These are phyloP conservation scores for Melaleuca quinquenervia DNA, from an alignment of 345 rosid species.

Conservation along the genomic window DNA sequence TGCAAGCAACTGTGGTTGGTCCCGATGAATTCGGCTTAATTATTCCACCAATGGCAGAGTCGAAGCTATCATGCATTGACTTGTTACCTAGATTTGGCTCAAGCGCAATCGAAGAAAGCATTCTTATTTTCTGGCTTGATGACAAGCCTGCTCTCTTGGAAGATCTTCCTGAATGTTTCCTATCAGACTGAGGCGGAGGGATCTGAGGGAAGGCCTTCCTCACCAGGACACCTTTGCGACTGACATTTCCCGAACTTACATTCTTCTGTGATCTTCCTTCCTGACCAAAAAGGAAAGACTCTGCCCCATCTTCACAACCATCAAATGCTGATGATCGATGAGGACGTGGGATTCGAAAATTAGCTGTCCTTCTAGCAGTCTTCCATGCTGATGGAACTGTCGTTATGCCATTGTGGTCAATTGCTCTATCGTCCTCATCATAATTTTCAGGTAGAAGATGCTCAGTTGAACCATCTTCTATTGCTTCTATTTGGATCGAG, in stretches of 20 bases:
- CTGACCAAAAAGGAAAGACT: slow-evolving; percentile 18
- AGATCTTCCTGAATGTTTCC: slow-evolving; percentile 34
- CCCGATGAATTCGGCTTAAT: slow-evolving; percentile 54
- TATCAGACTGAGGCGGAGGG: slow-evolving; percentile 30
- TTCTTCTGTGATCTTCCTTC: slow-evolving; percentile 37
- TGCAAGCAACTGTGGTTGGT: slow-evolving; percentile 89
- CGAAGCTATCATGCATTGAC: slow-evolving; percentile 9
- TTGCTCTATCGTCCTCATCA: slow-evolving; percentile 31
- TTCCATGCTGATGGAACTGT: slow-evolving; percentile 73
- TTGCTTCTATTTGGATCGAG: slow-evolving; percentile 62
- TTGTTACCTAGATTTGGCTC: slow-evolving; percentile 37
- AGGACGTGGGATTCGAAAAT: slow-evolving; percentile 68
- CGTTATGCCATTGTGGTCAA: slow-evolving; percentile 34
- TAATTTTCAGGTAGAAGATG: slow-evolving; percentile 24
- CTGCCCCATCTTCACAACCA: slow-evolving; percentile 23
- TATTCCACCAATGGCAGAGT: slow-evolving; percentile 36
- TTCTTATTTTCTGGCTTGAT: slow-evolving; percentile 73
- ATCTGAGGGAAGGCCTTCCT: slow-evolving; percentile 30
- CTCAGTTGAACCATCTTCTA: slow-evolving; percentile 68
- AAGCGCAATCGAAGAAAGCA: slow-evolving; percentile 64
- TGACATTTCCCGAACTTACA: slow-evolving; percentile 16
- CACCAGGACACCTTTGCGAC: slow-evolving; percentile 25
- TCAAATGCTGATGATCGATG: slow-evolving; percentile 35
- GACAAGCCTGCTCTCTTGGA: slow-evolving; percentile 45
- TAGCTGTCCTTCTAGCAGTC: slow-evolving; percentile 80